Conservation (phyloP, 2,329 filamentous ascomycete genomes). For the Alternaria panax region DNA sequence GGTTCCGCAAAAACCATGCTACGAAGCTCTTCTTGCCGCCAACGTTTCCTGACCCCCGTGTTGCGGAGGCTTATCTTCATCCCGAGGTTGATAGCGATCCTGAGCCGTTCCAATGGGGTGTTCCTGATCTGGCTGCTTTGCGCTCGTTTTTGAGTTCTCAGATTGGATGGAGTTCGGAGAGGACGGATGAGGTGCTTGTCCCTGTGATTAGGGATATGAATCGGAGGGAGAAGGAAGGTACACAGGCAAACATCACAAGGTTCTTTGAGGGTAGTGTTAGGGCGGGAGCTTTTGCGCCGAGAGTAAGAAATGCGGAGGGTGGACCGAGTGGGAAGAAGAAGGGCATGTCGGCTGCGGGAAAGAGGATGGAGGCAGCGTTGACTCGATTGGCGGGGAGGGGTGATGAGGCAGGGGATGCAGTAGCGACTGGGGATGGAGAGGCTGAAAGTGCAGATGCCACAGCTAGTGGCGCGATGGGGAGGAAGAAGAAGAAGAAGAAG, state of each 20-base stretch:
- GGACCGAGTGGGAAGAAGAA: constrained; percentile 62
- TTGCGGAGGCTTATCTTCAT: constrained; percentile 82
- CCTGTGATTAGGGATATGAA: constrained; percentile 98
- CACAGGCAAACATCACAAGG: constrained; percentile 93
- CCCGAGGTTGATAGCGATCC: constrained; percentile 84
- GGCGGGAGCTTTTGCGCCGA: constrained; percentile 74
- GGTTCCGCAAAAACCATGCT: constrained; percentile 80
- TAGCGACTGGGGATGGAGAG: constrained; percentile 29
- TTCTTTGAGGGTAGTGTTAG: constrained; percentile 83
- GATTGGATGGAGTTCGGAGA: constrained; percentile 89
- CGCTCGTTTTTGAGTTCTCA: constrained; percentile 86
- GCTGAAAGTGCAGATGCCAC: constrained; percentile 19
- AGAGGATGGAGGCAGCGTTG: constrained; percentile 46
- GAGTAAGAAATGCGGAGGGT: constrained; percentile 64
- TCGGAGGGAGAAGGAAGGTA: constrained; percentile 82
- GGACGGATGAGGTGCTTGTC: constrained; percentile 93
- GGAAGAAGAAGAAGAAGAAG: constrained; percentile 36
- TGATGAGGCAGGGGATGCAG: constrained; percentile 27
- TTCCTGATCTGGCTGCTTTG: constrained; percentile 88
- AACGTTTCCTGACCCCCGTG: constrained; percentile 77
- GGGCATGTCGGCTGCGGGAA: constrained; percentile 40
- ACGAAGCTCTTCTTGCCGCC: constrained; percentile 86
- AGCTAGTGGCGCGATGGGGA: constrained; percentile 9
- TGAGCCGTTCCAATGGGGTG: constrained; percentile 90
- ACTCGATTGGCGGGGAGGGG: constrained; percentile 38